phyloP scores from a whole-genome alignment of 345 rosid genomes.

The Hevea brasiliensis region DNA sequence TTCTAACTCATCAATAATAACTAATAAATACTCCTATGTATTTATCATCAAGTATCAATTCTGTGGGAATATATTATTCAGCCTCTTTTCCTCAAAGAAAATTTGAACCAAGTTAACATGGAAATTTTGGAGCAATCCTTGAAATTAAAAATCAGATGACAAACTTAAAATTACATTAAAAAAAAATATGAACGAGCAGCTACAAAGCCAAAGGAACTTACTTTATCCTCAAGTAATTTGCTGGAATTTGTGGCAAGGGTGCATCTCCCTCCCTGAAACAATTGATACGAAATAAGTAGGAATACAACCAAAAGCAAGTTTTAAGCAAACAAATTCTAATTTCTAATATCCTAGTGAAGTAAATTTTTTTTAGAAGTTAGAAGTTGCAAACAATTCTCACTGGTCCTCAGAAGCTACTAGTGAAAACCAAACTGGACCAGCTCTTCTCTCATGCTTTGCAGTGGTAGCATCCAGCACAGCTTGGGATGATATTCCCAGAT shows the following conservation, averaged over 20 bases:
- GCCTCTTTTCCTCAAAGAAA: not conserved
- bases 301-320: conserved; percentile 9
- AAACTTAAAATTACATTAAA: not conserved
- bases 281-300: not conserved
- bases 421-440: conserved; percentile 32
- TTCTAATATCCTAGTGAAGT: not conserved
- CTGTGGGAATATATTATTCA: not conserved
- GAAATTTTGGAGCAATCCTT: not conserved
- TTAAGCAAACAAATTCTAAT: conserved; percentile 9
- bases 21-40: no score
- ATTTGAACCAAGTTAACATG: not conserved
- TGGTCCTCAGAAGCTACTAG: conserved; percentile 31
- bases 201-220: conserved; percentile 23
- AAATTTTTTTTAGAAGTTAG: conserved; percentile 1
- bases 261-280: conserved; percentile 31
- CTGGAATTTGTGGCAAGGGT: conserved; percentile 33
- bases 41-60: no score
- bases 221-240: conserved; percentile 30
- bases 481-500: conserved; percentile 22
- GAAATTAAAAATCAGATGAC: not conserved
- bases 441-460: conserved; percentile 26
- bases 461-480: conserved; percentile 11
- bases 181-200: not conserved
- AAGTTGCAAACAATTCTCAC: conserved; percentile 32
- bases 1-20: not conserved